Conservation (phyloP, 2,329 filamentous ascomycete species). For the Metarhizium album region DNA sequence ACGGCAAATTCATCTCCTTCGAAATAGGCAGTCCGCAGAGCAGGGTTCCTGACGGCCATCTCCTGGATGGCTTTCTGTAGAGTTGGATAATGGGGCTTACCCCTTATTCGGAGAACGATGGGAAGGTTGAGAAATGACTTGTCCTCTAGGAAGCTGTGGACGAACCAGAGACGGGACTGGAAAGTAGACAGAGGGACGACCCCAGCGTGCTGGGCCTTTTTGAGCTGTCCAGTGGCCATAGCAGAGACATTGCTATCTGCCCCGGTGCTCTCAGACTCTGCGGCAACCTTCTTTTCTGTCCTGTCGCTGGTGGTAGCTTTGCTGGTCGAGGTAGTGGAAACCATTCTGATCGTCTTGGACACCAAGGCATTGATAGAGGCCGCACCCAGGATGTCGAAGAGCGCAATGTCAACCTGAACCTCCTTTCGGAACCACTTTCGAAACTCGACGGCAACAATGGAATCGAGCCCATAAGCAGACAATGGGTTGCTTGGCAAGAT, state of each 20-base stretch:
- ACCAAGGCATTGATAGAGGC: conserved; percentile 11
- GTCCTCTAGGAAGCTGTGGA: conserved; percentile 16
- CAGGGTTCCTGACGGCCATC: conserved; percentile 13
- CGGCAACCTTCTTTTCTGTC: conserved; percentile 8
- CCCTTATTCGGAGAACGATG: conserved; percentile 14
- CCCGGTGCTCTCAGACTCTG: conserved; percentile 6
- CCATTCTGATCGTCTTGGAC: conserved; percentile 13
- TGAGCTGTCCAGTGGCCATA: conserved; percentile 14
- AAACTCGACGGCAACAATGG: conserved; percentile 14
- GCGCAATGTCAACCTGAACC: conserved; percentile 11
- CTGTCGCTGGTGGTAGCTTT: conserved; percentile 10
- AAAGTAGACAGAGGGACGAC: conserved; percentile 15
- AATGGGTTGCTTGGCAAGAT: conserved; percentile 10
- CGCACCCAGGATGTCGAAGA: conserved; percentile 13
- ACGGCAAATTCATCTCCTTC: conserved; percentile 15
- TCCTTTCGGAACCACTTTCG: conserved; percentile 13
- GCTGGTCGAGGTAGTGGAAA: conserved; percentile 7
- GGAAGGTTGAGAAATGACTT: conserved; percentile 15
- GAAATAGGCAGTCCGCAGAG: conserved; percentile 13
- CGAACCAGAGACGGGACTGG: conserved; percentile 16
- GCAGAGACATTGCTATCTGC: conserved; percentile 8
- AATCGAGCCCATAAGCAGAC: conserved; percentile 14
- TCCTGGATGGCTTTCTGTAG: conserved; percentile 12
- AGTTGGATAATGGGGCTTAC: conserved; percentile 10
- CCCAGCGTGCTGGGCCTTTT: conserved; percentile 6